Evolutionary conservation across 441 rosid species (phyloP).

Genomic region (Sinapis alba): DNA sequence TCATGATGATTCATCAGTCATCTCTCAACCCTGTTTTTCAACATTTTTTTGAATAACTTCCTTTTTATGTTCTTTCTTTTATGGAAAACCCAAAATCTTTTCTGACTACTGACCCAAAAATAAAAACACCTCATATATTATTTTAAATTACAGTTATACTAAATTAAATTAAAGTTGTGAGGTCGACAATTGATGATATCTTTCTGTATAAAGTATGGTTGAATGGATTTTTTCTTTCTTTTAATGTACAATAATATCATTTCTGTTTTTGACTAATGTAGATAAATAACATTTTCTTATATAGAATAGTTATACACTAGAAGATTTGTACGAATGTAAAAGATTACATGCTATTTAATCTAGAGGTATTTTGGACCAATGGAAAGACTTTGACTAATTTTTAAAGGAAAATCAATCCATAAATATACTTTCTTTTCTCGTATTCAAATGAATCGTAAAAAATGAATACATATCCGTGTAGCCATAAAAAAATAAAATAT

Average conservation of each 20-base stretch:
- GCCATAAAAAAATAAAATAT: not conserved
- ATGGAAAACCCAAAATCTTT: not conserved
- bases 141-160: not conserved
- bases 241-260: not conserved
- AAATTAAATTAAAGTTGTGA: not conserved
- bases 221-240: not conserved
- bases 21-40: not conserved
- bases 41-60: not conserved
- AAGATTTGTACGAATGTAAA: not conserved
- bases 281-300: not conserved
- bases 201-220: not conserved
- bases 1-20: not conserved
- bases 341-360: not conserved
- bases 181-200: not conserved
- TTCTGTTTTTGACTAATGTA: not conserved
- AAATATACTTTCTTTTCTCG: not conserved
- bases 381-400: too few species aligned
- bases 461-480: not conserved
- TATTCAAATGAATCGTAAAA: not conserved
- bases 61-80: not conserved
- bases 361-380: too few species aligned
- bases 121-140: not conserved
- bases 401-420: not conserved
- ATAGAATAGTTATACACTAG: not conserved
- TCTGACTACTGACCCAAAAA: not conserved